These are phyloP conservation scores for Exutisphaerella laricina DNA, from an alignment of 2,329 filamentous ascomycete species.

Conservation along the genomic window DNA sequence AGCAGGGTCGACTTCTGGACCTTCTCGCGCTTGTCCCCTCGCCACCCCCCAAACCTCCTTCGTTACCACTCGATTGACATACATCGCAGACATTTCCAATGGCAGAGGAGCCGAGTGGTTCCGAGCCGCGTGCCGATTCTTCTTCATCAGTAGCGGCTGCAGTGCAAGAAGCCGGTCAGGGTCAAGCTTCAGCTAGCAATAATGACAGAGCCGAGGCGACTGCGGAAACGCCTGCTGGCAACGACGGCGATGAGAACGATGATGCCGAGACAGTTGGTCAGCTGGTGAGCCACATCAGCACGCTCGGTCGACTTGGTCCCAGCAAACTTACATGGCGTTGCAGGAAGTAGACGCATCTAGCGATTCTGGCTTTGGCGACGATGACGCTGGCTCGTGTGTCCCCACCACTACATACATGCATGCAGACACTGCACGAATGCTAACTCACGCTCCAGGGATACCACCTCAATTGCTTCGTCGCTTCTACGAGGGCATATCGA, in stretches of 20 bases:
- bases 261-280: background rate
- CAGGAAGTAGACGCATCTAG: constrained; percentile 11
- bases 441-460: constrained; percentile 13
- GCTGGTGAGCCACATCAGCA: too few relatives aligned
- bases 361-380: constrained; percentile 14
- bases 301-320: too few relatives aligned
- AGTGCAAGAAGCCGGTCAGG: background rate
- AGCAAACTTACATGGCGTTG: background rate
- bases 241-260: background rate
- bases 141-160: background rate
- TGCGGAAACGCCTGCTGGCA: background rate
- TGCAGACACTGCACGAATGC: background rate
- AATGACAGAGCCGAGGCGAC: background rate
- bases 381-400: constrained; percentile 12
- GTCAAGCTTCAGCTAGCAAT: background rate
- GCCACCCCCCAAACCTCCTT: too few relatives aligned
- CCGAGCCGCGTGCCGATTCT: background rate
- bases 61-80: too few relatives aligned
- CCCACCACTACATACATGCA: background rate
- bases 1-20: too few relatives aligned
- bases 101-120: background rate
- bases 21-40: too few relatives aligned
- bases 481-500: constrained; percentile 16
- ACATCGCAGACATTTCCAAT: too few relatives aligned
- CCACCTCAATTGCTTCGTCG: constrained; percentile 13